Evolutionary conservation across 108 stramenopile species (phyloP), one percentile per base, ranked within the genome.

Genomic region (Pseudonitzschia multistriata): DNA sequence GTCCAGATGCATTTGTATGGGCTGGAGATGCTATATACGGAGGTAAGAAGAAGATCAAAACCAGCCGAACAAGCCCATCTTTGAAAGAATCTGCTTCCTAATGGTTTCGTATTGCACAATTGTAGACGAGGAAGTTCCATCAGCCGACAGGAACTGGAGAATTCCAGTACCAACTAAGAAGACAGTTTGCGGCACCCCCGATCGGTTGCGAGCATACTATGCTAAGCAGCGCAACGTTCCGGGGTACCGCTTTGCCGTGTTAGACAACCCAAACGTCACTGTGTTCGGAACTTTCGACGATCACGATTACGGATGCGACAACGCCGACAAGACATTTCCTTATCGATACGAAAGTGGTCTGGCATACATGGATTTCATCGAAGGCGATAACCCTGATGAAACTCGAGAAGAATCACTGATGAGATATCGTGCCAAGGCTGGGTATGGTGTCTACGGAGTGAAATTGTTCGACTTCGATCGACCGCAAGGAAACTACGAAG

Each of bases 271-370:
- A n/a, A 73, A 71, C 35, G 63, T 61, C 52, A 60, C 83, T 0
- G 66, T 90, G 17, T 86, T 83, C 75, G 90, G 88, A 10, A 83
- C 84, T 0, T 73, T 88, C 61, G 90, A 92, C 69, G 88, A 92
- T 73, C 90, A 92, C 63, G 90, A 92, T 57, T 85, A 74, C 42
- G 90, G 90, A 3, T 49, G 61, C 29, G 83, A 88, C 71, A 87
- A 91, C 63, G 87, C 77, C 25, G 89, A 85, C 64, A 27, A 36
- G 28, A 80, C 81, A 8, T 91, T 76, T 73, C 48, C 35, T 15
- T 74, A 74, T 48, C 50, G 62, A 25, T 50, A 48, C 54, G 82
- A 81, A 59, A 80, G 73, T 15, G 85, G 74, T 47, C 39, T 79
- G 66, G 86, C 62, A 24, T 88, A 84, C 60, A 56, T 91, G n/a